Conservation (phyloP, 2,329 filamentous ascomycete species). For the Colletotrichum euphorbiae region DNA sequence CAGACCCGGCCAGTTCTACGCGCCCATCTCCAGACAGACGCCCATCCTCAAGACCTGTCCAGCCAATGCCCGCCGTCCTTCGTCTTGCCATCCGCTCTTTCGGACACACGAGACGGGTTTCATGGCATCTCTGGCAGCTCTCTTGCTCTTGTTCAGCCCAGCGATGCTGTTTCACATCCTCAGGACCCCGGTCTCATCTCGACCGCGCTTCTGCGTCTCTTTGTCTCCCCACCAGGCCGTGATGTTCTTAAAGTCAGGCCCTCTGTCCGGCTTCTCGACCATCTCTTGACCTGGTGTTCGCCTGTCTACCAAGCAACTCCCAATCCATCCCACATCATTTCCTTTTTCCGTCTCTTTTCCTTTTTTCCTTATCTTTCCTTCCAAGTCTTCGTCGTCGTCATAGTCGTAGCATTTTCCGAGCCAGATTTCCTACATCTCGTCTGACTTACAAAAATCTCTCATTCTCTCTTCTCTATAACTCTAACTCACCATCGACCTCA, state of each 20-base stretch:
- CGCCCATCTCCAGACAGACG: slow-evolving; percentile 62
- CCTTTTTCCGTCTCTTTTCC: slow-evolving; percentile 42
- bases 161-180: slow-evolving; percentile 41
- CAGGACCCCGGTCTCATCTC: slow-evolving; percentile 41
- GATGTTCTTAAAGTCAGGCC: slow-evolving; percentile 41
- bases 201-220: slow-evolving; percentile 44
- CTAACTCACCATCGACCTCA: slow-evolving; percentile 15
- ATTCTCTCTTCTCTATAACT: slow-evolving; percentile 23
- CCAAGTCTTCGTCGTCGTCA: slow-evolving; percentile 28
- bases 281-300: slow-evolving; percentile 37
- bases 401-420: slow-evolving; percentile 34
- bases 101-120: slow-evolving; percentile 66
- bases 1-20: slow-evolving; percentile 51
- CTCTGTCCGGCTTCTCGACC: slow-evolving; percentile 38
- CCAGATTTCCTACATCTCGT: slow-evolving; percentile 33
- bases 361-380: slow-evolving; percentile 40
- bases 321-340: slow-evolving; percentile 42
- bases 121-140: slow-evolving; percentile 53
- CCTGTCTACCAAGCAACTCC: slow-evolving; percentile 40
- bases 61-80: slow-evolving; percentile 65
- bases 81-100: slow-evolving; percentile 50
- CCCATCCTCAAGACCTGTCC: slow-evolving; percentile 52
- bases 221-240: slow-evolving; percentile 28
- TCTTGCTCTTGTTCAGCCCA: slow-evolving; percentile 44
- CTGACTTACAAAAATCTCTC: slow-evolving; percentile 20